phyloP scores from a whole-genome alignment of 495 filamentous ascomycete genomes.

The Cryomyces minteri region DNA sequence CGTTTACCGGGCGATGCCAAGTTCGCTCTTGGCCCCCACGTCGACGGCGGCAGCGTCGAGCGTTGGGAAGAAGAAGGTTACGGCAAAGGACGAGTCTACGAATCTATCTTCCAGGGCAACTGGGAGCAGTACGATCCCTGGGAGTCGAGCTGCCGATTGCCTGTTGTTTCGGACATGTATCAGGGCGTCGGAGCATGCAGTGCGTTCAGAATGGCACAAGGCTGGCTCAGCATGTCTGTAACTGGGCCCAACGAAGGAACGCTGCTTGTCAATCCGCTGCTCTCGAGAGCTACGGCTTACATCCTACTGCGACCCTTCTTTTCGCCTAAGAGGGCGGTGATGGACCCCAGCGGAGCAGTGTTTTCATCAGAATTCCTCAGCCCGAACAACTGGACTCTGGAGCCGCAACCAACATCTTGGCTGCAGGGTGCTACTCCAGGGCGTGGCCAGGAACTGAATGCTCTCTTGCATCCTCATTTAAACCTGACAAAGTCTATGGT shows the following conservation, averaged over 20 bases:
- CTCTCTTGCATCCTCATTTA: conserved; percentile 57
- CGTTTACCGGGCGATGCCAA: conserved; percentile 52
- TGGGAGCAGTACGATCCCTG: conserved; percentile 78
- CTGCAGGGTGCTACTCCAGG: conserved; percentile 65
- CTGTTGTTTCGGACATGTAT: conserved; percentile 57
- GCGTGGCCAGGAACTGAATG: conserved; percentile 58
- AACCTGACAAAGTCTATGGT: conserved; percentile 59
- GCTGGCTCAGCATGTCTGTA: conserved; percentile 66
- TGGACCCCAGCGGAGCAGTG: conserved; percentile 8
- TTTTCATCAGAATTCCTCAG: conserved; percentile 25
- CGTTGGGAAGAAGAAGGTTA: conserved; percentile 76
- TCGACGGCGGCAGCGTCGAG: conserved; percentile 72
- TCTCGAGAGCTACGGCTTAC: conserved; percentile 59
- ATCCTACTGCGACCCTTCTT: conserved; percentile 79
- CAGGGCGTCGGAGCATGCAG: conserved; percentile 66
- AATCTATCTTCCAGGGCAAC: conserved; percentile 47
- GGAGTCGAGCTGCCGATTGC: conserved; percentile 51
- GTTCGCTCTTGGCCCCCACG: conserved; percentile 73
- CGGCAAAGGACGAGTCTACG: conserved; percentile 47
- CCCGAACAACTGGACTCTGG: conserved; percentile 30
- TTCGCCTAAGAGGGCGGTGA: conserved; percentile 22
- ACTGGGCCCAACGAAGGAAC: conserved; percentile 60
- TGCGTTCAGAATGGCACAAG: conserved; percentile 78
- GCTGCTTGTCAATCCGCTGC: conserved; percentile 64
- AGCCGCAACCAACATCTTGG: conserved; percentile 26